A percentile compares a stretch with the other conserved stretches of the same genome.
Evolutionary conservation across 139 green algal species (phyloP).

Genomic region (Astrephomene gubernaculifera): DNA sequence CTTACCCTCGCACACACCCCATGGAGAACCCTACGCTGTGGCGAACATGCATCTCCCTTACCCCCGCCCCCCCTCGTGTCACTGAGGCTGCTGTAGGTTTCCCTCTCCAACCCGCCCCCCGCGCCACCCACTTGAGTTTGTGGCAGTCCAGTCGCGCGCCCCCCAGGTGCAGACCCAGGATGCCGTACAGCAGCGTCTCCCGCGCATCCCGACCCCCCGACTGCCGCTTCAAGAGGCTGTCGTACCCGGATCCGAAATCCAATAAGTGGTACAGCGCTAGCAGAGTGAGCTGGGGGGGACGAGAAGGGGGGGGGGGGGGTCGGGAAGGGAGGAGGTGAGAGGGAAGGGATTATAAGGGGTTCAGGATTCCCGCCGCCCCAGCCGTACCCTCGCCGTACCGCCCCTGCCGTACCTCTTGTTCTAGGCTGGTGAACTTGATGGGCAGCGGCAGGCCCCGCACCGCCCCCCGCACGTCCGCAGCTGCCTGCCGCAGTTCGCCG

Average conservation of each 20-base stretch:
- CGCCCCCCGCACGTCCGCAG: constrained; percentile 11
- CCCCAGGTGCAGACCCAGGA: constrained; percentile 71
- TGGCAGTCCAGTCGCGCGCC: constrained; percentile 53
- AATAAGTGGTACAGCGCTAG: constrained; percentile 74
- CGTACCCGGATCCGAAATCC: constrained; percentile 73
- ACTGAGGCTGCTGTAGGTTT: too few species aligned
- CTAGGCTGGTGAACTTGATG: constrained; percentile 64
- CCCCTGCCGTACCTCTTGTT: constrained; percentile 47
- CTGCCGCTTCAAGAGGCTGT: constrained; percentile 54
- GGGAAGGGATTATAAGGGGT: too few species aligned
- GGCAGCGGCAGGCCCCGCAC: constrained; percentile 55
- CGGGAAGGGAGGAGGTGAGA: neutral
- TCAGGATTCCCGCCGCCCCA: neutral
- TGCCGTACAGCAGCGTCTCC: constrained; percentile 69
- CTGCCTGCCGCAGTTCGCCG: neutral
- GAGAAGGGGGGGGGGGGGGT: neutral
- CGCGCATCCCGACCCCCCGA: constrained; percentile 14
- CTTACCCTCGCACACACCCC: too few species aligned
- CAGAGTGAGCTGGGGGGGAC: constrained; percentile 62
- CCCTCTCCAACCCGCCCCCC: too few species aligned
- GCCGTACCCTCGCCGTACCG: neutral
- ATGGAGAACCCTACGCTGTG: too few species aligned
- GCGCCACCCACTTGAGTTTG: constrained; percentile 58
- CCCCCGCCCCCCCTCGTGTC: too few species aligned
- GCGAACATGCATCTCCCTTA: too few species aligned